Conservation (phyloP, 805 yeast genomes). For the Nakazawaea wickerhamii region DNA sequence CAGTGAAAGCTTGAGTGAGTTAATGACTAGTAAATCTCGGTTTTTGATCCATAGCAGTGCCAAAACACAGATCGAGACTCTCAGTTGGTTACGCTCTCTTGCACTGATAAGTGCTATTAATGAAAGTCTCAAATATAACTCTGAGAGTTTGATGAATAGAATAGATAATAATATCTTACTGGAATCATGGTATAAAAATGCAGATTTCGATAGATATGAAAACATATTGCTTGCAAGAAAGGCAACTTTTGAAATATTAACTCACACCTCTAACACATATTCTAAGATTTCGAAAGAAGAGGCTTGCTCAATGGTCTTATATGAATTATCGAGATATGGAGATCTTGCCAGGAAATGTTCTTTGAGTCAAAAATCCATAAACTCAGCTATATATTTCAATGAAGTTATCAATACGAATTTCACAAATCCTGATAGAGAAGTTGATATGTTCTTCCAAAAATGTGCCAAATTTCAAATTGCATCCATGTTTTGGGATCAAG, state of each 20-base stretch:
- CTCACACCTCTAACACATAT: background rate
- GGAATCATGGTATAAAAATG: constrained; percentile 32
- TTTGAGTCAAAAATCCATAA: constrained; percentile 45
- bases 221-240: constrained; percentile 38
- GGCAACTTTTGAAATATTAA: constrained; percentile 29
- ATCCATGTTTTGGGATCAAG: constrained; percentile 57
- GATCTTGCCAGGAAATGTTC: constrained; percentile 31
- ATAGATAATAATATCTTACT: constrained; percentile 15
- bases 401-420: constrained; percentile 26
- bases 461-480: constrained; percentile 47
- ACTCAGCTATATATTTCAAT: constrained; percentile 41
- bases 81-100: constrained; percentile 16
- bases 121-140: constrained; percentile 16
- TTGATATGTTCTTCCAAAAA: constrained; percentile 14
- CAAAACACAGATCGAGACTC: constrained; percentile 12
- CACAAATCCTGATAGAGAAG: constrained; percentile 9
- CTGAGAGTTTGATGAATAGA: constrained; percentile 2
- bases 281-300: background rate
- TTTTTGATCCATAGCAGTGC: background rate
- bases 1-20: constrained; percentile 18
- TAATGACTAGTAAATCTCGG: constrained; percentile 13
- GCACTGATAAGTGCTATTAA: constrained; percentile 17
- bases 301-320: constrained; percentile 20
- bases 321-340: constrained; percentile 40
- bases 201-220: constrained; percentile 35